These are phyloP conservation scores for Eleusine coracana DNA, from an alignment of 176 grass and related monocot species.

Conservation along the genomic window DNA sequence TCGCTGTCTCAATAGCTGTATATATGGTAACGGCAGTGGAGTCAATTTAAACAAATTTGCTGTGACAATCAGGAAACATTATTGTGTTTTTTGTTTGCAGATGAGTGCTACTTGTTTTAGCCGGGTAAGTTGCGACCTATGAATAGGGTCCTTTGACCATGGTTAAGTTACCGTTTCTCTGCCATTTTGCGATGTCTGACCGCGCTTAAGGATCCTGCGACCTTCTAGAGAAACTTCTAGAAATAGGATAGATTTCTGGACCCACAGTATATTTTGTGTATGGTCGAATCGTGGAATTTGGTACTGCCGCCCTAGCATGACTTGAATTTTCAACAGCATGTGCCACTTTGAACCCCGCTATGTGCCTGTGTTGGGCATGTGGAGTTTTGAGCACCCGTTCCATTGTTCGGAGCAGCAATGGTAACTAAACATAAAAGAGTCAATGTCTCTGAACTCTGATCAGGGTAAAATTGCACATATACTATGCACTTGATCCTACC, in stretches of 20 bases:
- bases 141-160: neutral
- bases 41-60: neutral
- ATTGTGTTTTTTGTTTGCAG: neutral
- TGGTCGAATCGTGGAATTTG: slow-evolving; percentile 18
- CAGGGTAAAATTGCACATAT: neutral
- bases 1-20: slow-evolving; percentile 36
- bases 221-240: slow-evolving; percentile 1
- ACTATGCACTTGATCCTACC: neutral
- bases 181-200: neutral
- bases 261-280: neutral
- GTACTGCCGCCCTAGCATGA: slow-evolving; percentile 5
- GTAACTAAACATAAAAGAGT: too few relatives aligned
- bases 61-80: neutral
- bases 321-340: slow-evolving; percentile 42
- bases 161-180: neutral
- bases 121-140: neutral
- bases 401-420: too few relatives aligned
- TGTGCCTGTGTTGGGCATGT: too few relatives aligned
- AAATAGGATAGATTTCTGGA: neutral
- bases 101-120: neutral
- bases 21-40: slow-evolving; percentile 1
- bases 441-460: too few relatives aligned
- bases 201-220: neutral
- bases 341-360: neutral
- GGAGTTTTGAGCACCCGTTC: too few relatives aligned